Evolutionary conservation across 2,329 filamentous ascomycete species (phyloP), one percentile per base, ranked within the genome.

Genomic region (Nannizziopsis arthrosporioides): DNA sequence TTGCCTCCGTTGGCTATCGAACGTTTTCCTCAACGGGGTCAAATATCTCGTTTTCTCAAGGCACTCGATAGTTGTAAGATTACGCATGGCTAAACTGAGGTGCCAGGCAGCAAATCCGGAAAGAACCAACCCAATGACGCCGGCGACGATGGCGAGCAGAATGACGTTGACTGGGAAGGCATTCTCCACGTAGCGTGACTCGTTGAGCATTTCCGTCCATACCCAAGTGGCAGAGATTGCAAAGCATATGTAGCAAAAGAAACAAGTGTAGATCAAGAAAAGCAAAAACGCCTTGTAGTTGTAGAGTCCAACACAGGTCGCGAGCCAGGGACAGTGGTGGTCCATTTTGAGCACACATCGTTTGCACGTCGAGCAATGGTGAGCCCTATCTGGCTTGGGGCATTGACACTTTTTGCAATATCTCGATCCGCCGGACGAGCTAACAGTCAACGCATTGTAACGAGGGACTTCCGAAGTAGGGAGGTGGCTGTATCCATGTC

Each of bases 311-410:
- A 98, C 85, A 66, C 92, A 98, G 3, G 87, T 94, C 22, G 92
- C 90, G 43, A 98, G 76, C 92, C 92, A 98, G 12, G 92, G 92
- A 64, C 92, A 98, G 70, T 98, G 92, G 66, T 98, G 92, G 63
- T 98, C 92, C 92, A 98, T 98, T 73, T 98, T 98, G 65, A 98
- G 74, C 19, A 98, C 89, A 65, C 92, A 98, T 60, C 84, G 83
- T 56, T 83, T 80, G 69, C 92, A 98, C 3, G 88, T 93, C 9
- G 87, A 94, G 74, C 92, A 98, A 71, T 98, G 92, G 66, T 98
- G 92, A 30, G 90, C 81, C 52, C 92, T 85, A 68, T 98, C 92
- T 37, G 92, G 92, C 71, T 98, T 98, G 54, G 85, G 80, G 45
- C 82, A 82, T 69, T 93, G 85, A 67, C 92, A 98, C 70, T 98